phyloP scores from a whole-genome alignment of 306 rosid species.

The Vigna nakashimae region DNA sequence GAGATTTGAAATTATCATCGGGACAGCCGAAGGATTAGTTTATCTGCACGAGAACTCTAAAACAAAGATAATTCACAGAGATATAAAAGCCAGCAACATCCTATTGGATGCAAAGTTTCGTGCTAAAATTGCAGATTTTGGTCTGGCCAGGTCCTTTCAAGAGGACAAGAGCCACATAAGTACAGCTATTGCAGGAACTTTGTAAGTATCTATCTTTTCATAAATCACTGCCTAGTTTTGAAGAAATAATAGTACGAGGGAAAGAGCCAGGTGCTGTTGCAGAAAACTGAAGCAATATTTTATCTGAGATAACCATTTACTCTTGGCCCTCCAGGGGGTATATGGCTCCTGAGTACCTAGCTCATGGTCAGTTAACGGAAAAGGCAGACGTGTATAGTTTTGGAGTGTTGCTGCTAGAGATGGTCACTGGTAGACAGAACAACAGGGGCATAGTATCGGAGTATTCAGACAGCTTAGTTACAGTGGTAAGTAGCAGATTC shows the following conservation, averaged over 20 bases:
- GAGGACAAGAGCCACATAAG: slow-evolving; percentile 93
- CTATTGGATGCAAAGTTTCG: slow-evolving; percentile 76
- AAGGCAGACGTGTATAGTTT: slow-evolving; percentile 89
- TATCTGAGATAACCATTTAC: slow-evolving; percentile 11
- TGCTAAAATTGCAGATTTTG: slow-evolving; percentile 96
- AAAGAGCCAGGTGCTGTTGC: not conserved
- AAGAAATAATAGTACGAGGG: not conserved
- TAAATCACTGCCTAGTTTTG: not conserved
- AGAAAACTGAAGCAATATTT: not conserved
- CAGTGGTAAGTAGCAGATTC: slow-evolving; percentile 59
- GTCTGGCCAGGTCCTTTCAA: slow-evolving; percentile 89
- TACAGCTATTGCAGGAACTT: slow-evolving; percentile 94
- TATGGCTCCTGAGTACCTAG: slow-evolving; percentile 98
- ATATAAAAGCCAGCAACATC: slow-evolving; percentile 92
- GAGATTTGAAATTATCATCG: slow-evolving; percentile 69
- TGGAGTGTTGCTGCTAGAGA: slow-evolving; percentile 83
- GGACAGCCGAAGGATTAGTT: slow-evolving; percentile 85
- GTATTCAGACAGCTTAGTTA: slow-evolving; percentile 74
- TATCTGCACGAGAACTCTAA: slow-evolving; percentile 84
- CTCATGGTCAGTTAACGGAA: slow-evolving; percentile 91
- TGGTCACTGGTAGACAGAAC: slow-evolving; percentile 72
- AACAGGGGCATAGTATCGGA: slow-evolving; percentile 76
- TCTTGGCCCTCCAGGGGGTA: slow-evolving; percentile 64
- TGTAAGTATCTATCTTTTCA: slow-evolving; percentile 53
- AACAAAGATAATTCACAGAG: slow-evolving; percentile 83